Evolutionary conservation across 2,329 filamentous ascomycete species (phyloP), one percentile per base, ranked within the genome.

Genomic region (Fusarium abutilonis): DNA sequence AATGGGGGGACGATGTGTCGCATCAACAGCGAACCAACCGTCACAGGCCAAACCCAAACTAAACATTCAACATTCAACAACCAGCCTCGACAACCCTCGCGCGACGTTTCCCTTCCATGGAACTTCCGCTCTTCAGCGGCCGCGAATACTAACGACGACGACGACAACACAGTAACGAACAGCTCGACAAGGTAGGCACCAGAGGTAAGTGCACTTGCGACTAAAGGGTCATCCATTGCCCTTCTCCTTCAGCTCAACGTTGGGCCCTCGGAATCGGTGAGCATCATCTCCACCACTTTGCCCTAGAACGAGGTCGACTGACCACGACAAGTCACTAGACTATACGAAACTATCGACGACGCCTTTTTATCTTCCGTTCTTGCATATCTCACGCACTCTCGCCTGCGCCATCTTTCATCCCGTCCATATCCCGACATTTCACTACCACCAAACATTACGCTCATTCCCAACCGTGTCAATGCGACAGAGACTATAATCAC

Each of bases 1-100:
- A 71, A 70, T 65, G 68, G 68, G 68, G 68, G 63, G 58, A 61
- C 64, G 51, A 68, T 60, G 67, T 66, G 69, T 70, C 69, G 69
- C 69, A 71, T 71, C 69, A 71, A 71, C 66, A 71, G 59, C 38
- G 39, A 60, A 38, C 44, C 35, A 31, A 31, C 35, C 60, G 61
- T 71, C 68, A 70, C 63, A 64, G 56, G 63, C 63, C 65, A 67
- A 68, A 19, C 19, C 19, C 19, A 19, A 26, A 68, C 69, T 62
- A 70, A 59, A 60, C 68, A 61, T 64, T 58, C 63, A 64, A 63
- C 64, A 60, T 48, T 61, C 58, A 66, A 66, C 64, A 63, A 53
- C 64, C 28, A 4, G 28, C 9, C 48, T 66, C 63, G 58, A 59
- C 52, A 67, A 66, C 63, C 29, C 63, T 60, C 64, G 68, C 67